Base-by-base conservation (phyloP, 257 asterid species). In the Rubia yunnanensis region DNA sequence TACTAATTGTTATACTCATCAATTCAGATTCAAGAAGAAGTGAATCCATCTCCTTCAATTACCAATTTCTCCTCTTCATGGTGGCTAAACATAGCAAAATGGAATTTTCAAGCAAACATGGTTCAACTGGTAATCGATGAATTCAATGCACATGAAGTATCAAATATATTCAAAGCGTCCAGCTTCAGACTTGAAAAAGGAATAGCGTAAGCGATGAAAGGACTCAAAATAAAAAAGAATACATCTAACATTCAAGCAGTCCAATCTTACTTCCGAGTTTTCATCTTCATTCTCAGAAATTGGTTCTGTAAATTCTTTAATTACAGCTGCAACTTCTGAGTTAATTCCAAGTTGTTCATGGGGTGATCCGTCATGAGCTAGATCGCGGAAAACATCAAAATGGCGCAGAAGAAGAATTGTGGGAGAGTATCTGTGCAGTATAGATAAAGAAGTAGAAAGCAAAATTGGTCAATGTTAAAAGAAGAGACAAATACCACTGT, bases 391-490 rank as follows among this genome's bases (percentile, higher is more conserved):
- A 71, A 80, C 86, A 79, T 92, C 97, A 83, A 92, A 92, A 83
- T 89, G 94, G 60, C 92, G 99, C 74, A 92, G 96, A 61, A 92
- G 91, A 73, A 92, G 88, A 74, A 92, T 81, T 65, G 96, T 78
- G 72, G 97, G 97, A 64, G 85, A 77, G 65, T 89, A 92, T 73
- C 99, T 92, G 79, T 72, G 34, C 46, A 46, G 32, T 34, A 56
- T 57, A n/a, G 28, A 13, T 24, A 64, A 23, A 15, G 34, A 46
- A 13, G 48, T 39, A 54, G 34, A 71, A 44, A 38, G 17, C 1
- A n/a, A 4, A 22, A 57, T 28, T 30, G 32, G 39, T 18, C 48
- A n/a, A 60, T 60, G 30, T 60, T 24, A 18, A 60, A 34, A 18
- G 2, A 60, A 60, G 48, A 32, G n/a, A 2, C 36, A n/a, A 60